Base-by-base conservation (phyloP, 257 asterid species). In the Fraxinus pennsylvanica region DNA sequence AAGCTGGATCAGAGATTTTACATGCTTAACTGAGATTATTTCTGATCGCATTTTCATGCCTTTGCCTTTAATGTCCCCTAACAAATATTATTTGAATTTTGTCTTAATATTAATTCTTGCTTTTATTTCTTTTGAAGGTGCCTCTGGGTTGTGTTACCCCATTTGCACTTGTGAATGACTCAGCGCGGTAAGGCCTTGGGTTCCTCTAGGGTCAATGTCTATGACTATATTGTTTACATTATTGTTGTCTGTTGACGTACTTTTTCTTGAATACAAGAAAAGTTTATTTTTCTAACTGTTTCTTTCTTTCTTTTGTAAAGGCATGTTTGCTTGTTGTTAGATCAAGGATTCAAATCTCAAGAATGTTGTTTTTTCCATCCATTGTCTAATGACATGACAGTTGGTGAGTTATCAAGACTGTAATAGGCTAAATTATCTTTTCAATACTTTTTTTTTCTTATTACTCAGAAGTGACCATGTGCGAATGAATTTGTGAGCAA, bases 81-180 rank as follows among this genome's bases (percentile, higher is more conserved):
- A 22, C 69, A 65, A 39, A 70, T 52, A 30, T 35, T 43, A 70
- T 50, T 68, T 67, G 57, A 22, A 47, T 52, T 75, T 67, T 61
- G 33, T 57, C 68, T 73, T 59, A n/a, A 21, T 59, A 21, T 59
- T 59, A 57, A n/a, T 22, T 19, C 9, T 65, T 78, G 70, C 77
- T 43, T 81, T 10, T 76, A 61, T 78, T 78, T 63, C 68, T 81
- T 79, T 74, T 83, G 79, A 75, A 95, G 98, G 97, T 93, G 74
- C 97, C 97, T 38, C 83, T 89, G 32, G 98, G 97, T 35, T 91
- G 93, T 79, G 96, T 95, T 81, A 95, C 98, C 81, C 99, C 99
- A 15, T 93, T 93, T 81, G 94, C 98, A 25, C 87, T 93, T 78
- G 89, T 91, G 75, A 95, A 95, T 71, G 97, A 95, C 80, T 90